Base-by-base conservation (phyloP, 2,329 filamentous ascomycete species). In the Sporothrix pseudoabietina region DNA sequence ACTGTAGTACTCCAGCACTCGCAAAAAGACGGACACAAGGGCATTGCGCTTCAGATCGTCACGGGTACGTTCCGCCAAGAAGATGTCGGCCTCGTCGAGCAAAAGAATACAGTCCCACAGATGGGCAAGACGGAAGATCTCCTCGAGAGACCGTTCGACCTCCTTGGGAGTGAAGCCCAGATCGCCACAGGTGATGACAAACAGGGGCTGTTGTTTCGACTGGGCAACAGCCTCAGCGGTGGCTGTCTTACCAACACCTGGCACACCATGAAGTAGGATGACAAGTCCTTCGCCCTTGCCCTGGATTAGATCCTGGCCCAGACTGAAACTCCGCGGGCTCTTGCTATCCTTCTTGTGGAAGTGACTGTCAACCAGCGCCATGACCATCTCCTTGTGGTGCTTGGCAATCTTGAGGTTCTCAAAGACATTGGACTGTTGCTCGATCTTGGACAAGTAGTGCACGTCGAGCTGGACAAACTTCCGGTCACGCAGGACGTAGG, bases 151-250 rank as follows among this genome's bases (percentile, higher is more conserved):
- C 14, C 70, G 49, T 72, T 82, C 79, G 0, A 81, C 77, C 8
- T 78, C 76, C 12, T 75, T 71, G 5, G 84, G 81, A 0, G 81
- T 82, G n/a, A 83, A 77, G 16, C 84, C 83, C 0, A 85, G 80
- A 72, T 86, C 84, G 63, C 85, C 85, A 12, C 84, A 86, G 0
- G 85, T 87, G 71, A 87, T 85, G 8, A 82, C 80, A 61, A 85
- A 85, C 1, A 86, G 77, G 0, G 85, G 85, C 77, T 83, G 84
- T 55, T 78, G 76, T 75, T 82, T 81, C 71, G 80, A 80, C 79
- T 81, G 80, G 5, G 82, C 81, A 0, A 83, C 76, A 0, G 78
- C 78, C 49, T 76, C 76, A 1, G 85, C 84, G 0, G 85, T 86
- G 0, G 82, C 81, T 0, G 85, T 86, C 79, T 86, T 86, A 4